phyloP scores from a whole-genome alignment of 2,329 filamentous ascomycete species.

The Calonectria hawksworthii region DNA sequence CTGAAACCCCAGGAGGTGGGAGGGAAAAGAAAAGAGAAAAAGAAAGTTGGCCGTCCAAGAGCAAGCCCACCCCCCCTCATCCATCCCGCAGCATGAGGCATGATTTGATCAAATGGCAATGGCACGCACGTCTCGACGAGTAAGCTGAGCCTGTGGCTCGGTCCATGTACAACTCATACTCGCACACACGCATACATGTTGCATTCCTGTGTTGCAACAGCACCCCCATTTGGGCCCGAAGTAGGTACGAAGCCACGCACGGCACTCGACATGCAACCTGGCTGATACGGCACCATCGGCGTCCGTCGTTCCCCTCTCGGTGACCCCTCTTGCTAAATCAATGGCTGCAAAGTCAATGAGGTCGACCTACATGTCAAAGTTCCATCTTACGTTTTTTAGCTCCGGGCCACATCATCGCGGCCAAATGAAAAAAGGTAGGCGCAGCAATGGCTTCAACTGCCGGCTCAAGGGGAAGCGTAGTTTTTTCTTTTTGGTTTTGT shows the following conservation, averaged over 20 bases:
- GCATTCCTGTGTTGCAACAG: slow-evolving; percentile 24
- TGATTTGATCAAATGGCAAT: slow-evolving; percentile 5
- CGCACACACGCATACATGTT: slow-evolving; percentile 4
- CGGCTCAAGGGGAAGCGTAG: neutral
- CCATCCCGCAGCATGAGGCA: neutral
- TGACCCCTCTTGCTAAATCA: slow-evolving; percentile 1
- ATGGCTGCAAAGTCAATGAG: neutral
- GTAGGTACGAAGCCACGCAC: slow-evolving; percentile 26
- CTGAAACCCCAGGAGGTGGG: slow-evolving; percentile 15
- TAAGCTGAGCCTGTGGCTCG: slow-evolving; percentile 3
- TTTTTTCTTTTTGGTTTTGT: neutral
- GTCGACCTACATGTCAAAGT: slow-evolving; percentile 7
- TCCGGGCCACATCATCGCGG: slow-evolving; percentile 8
- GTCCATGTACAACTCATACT: slow-evolving; percentile 10
- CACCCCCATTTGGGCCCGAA: slow-evolving; percentile 20
- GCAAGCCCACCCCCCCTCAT: slow-evolving; percentile 4
- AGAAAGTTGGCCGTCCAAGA: neutral
- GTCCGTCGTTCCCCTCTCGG: slow-evolving; percentile 7
- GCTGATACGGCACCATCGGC: slow-evolving; percentile 9
- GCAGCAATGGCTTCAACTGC: slow-evolving; percentile 5
- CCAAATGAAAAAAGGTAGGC: neutral
- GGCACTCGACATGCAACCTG: slow-evolving; percentile 12
- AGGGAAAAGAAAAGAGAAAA: neutral
- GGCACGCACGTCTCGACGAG: slow-evolving; percentile 2
- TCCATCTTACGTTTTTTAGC: slow-evolving; percentile 23